These are phyloP conservation scores for Hyaloscypha bicolor DNA, from an alignment of 495 filamentous ascomycete species.

Conservation along the genomic window DNA sequence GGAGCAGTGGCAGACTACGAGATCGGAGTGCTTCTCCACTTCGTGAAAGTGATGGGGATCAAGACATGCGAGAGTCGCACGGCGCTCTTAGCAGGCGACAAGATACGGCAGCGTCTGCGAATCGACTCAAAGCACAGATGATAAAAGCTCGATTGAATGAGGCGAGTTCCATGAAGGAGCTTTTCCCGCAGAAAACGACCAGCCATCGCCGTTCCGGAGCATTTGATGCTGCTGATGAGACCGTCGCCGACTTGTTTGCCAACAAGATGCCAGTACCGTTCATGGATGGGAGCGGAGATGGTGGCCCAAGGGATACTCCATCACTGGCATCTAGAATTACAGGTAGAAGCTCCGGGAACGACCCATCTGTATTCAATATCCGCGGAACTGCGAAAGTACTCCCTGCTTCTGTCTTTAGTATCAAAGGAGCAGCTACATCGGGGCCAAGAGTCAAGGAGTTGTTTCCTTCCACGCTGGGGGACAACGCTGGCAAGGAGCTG, in stretches of 20 bases:
- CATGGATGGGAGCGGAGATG: conserved; percentile 47
- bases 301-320: conserved; percentile 11
- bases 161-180: conserved; percentile 52
- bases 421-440: conserved; percentile 57
- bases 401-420: conserved; percentile 56
- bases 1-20: conserved; percentile 49
- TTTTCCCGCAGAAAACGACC: conserved; percentile 64
- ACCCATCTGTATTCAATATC: conserved; percentile 55
- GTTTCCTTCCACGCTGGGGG: conserved; percentile 66
- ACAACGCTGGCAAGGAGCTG: conserved; percentile 71
- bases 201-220: conserved; percentile 68
- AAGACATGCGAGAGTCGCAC: conserved; percentile 12
- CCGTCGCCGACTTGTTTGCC: conserved; percentile 55
- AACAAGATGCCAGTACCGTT: conserved; percentile 55
- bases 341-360: conserved; percentile 26
- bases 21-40: conserved; percentile 75
- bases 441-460: conserved; percentile 60
- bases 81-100: conserved; percentile 26
- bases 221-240: conserved; percentile 65
- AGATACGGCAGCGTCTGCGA: conserved; percentile 39
- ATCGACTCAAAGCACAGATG: conserved; percentile 47
- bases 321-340: conserved; percentile 46
- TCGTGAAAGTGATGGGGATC: conserved; percentile 58
- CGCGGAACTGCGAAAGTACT: conserved; percentile 57
- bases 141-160: conserved; percentile 37